Percentiles rank a stretch among this genome's conserved stretches.
Conservation (phyloP, 331 rosid species). For the Pyrus hybrid region DNA sequence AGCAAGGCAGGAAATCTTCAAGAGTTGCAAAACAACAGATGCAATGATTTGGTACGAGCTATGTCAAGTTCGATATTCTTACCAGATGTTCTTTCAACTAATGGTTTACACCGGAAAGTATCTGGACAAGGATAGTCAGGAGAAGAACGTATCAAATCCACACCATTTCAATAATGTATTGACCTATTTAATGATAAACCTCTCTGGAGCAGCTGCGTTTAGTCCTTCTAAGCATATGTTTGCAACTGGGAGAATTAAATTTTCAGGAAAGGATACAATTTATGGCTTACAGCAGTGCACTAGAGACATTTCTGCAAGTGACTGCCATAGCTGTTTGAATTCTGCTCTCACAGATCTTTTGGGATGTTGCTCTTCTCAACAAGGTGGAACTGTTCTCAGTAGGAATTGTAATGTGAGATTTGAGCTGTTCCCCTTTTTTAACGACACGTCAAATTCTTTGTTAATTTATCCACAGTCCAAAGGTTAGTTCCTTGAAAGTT, state of each 20-base stretch:
- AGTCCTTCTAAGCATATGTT: constrained; percentile 21
- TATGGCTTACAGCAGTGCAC: constrained; percentile 61
- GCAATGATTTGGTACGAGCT: constrained; percentile 57
- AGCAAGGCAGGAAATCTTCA: constrained; percentile 39
- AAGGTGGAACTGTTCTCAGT: constrained; percentile 37
- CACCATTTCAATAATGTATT: background rate
- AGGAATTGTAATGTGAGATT: constrained; percentile 44
- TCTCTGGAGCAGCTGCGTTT: constrained; percentile 21
- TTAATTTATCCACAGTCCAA: background rate
- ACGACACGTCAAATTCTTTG: background rate
- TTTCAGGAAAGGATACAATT: constrained; percentile 6
- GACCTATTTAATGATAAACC: constrained; percentile 13
- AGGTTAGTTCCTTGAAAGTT: constrained; percentile 6
- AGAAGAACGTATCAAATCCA: constrained; percentile 19
- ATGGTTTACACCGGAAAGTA: constrained; percentile 32
- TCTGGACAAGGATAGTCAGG: background rate
- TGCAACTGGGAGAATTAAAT: constrained; percentile 13
- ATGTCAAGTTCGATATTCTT: constrained; percentile 54
- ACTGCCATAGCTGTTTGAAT: constrained; percentile 26
- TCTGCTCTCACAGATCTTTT: constrained; percentile 31
- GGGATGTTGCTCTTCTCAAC: constrained; percentile 29
- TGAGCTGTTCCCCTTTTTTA: background rate
- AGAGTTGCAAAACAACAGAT: constrained; percentile 22
- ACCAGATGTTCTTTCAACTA: constrained; percentile 23
- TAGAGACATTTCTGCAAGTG: constrained; percentile 21